A percentile compares a stretch with the other conserved stretches of the same genome.
phyloP scores from a whole-genome alignment of 2,329 filamentous ascomycete species.

The Colletotrichum sp. region DNA sequence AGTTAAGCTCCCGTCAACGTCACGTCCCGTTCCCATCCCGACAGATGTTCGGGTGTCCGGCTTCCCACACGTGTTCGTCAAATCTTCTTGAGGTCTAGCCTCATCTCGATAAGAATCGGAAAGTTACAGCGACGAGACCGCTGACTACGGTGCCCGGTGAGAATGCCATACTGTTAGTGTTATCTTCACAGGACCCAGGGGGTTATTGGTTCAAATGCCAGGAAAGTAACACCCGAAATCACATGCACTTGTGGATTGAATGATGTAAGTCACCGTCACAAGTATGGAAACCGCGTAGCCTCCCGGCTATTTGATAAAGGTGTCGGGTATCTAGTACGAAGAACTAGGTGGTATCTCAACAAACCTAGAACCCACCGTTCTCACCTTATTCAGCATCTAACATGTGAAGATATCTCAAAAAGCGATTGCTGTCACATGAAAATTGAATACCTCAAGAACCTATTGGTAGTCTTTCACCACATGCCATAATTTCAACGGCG shows the following conservation, averaged over 20 bases:
- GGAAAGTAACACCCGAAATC: background rate
- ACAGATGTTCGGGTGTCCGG: background rate
- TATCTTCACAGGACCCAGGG: background rate
- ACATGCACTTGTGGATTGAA: background rate
- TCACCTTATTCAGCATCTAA: background rate
- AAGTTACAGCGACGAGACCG: background rate
- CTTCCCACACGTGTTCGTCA: background rate
- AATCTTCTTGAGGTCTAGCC: background rate
- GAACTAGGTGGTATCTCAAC: background rate
- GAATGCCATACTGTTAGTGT: background rate
- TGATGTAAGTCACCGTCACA: background rate
- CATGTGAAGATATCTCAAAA: background rate
- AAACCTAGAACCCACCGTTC: background rate
- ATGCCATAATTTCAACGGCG: background rate
- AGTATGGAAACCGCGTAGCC: background rate
- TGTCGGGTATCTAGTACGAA: background rate
- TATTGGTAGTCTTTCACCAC: background rate
- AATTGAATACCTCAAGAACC: accelerated
- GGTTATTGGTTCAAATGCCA: background rate
- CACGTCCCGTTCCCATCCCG: background rate
- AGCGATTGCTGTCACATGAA: background rate
- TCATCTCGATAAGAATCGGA: background rate
- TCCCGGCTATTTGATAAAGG: background rate
- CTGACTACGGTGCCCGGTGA: accelerated
- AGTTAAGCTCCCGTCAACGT: background rate